phyloP scores from a whole-genome alignment of 331 rosid species.

The Stylosanthes scabra region DNA sequence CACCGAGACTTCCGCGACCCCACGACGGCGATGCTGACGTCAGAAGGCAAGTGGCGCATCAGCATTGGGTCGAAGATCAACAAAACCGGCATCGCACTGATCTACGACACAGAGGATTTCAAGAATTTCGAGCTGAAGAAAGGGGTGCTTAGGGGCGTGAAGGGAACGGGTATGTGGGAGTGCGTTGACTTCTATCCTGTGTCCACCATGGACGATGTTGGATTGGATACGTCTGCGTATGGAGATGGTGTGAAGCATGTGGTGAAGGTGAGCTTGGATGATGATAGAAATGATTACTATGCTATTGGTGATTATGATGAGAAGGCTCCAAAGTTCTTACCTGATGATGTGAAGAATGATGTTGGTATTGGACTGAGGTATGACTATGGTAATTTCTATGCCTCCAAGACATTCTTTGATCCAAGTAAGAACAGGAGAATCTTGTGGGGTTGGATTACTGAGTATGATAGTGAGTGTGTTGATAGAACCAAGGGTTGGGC shows the following conservation, averaged over 20 bases:
- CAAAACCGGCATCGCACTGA: constrained; percentile 74
- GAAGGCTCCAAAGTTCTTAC: constrained; percentile 53
- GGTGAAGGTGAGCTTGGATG: constrained; percentile 80
- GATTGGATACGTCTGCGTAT: constrained; percentile 65
- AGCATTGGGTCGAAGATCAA: constrained; percentile 76
- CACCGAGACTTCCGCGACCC: constrained; percentile 88
- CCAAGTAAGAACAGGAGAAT: constrained; percentile 68
- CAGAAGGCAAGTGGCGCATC: constrained; percentile 80
- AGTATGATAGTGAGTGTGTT: constrained; percentile 82
- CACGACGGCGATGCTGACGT: constrained; percentile 87
- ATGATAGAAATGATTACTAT: constrained; percentile 83
- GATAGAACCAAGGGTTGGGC: constrained; percentile 93
- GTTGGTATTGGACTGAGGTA: constrained; percentile 87
- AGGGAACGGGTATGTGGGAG: constrained; percentile 95
- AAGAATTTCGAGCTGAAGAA: constrained; percentile 58
- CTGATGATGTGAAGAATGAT: constrained; percentile 68
- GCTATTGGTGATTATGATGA: constrained; percentile 83
- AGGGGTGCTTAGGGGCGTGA: constrained; percentile 65
- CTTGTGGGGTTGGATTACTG: constrained; percentile 98
- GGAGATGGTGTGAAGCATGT: constrained; percentile 84
- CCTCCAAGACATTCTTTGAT: constrained; percentile 88
- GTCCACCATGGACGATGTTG: constrained; percentile 42
- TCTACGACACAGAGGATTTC: constrained; percentile 81
- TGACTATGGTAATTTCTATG: constrained; percentile 87
- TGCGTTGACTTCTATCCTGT: constrained; percentile 92